Conservation (phyloP, 2,329 filamentous ascomycete genomes). For the Tolypocladium tundrense region DNA sequence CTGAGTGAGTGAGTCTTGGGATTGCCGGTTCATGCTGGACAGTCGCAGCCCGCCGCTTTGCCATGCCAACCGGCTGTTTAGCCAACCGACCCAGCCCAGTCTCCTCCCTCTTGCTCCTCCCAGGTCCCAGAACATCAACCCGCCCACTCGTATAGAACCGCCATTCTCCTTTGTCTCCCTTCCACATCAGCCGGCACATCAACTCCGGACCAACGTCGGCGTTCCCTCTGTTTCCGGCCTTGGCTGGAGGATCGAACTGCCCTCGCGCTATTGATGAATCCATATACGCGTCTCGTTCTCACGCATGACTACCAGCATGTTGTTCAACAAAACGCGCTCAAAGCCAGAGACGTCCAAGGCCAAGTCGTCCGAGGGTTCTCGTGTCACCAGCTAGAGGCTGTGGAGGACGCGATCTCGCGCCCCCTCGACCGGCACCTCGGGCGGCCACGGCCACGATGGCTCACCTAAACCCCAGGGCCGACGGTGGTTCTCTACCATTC, state of each 20-base stretch:
- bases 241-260: background rate
- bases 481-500: slow-evolving; percentile 11
- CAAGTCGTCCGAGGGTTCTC: slow-evolving; percentile 3
- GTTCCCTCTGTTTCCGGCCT: background rate
- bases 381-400: slow-evolving; percentile 15
- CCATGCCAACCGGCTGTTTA: background rate
- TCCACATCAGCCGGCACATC: background rate
- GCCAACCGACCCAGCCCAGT: background rate
- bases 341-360: slow-evolving; percentile 4
- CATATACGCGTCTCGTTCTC: background rate
- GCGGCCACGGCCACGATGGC: background rate
- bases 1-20: background rate
- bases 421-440: background rate
- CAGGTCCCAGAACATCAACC: background rate
- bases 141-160: background rate
- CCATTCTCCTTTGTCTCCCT: background rate
- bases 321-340: slow-evolving; percentile 10
- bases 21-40: background rate
- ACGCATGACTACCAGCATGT: slow-evolving; percentile 10
- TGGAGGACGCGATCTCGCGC: slow-evolving; percentile 13
- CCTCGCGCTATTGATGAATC: background rate
- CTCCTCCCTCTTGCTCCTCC: background rate
- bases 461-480: slow-evolving; percentile 1
- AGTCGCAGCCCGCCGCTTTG: background rate
- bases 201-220: background rate